Conservation (phyloP, 352 stramenopile species). For the Aphanomyces cochlioides region DNA sequence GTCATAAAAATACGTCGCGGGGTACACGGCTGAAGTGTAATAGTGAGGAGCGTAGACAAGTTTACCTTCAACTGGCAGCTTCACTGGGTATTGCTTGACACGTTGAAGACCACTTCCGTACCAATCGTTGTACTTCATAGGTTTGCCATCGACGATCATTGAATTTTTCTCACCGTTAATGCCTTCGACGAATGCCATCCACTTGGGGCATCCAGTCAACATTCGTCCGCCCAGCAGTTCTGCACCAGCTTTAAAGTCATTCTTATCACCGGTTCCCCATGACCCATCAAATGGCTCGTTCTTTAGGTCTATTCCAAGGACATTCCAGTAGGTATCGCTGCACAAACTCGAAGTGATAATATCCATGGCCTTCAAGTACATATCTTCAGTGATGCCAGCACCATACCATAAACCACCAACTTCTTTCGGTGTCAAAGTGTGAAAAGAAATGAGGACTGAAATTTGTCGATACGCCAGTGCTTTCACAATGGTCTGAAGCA, state of each 20-base stretch:
- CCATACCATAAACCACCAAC: conserved; percentile 51
- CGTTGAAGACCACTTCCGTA: conserved; percentile 71
- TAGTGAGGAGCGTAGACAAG: conserved; percentile 79
- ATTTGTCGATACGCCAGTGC: conserved; percentile 45
- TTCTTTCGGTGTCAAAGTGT: conserved; percentile 47
- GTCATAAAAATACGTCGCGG: conserved; percentile 69
- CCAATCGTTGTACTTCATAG: conserved; percentile 72
- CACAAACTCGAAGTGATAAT: conserved; percentile 59
- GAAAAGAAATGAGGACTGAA: conserved; percentile 51
- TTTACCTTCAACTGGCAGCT: conserved; percentile 63
- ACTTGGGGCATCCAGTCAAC: conserved; percentile 62
- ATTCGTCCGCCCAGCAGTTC: conserved; percentile 79
- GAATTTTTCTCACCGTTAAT: conserved; percentile 44
- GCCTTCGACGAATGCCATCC: conserved; percentile 77
- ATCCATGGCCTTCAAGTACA: conserved; percentile 54
- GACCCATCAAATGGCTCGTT: conserved; percentile 60
- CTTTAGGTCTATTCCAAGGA: conserved; percentile 75
- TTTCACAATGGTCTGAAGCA: conserved; percentile 47
- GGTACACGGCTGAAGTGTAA: conserved; percentile 68
- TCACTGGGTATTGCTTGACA: conserved; percentile 41
- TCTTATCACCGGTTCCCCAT: conserved; percentile 57
- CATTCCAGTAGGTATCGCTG: conserved; percentile 61
- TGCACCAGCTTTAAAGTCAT: conserved; percentile 58
- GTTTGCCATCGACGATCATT: conserved; percentile 44
- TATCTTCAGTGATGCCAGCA: conserved; percentile 36